phyloP scores from a whole-genome alignment of 1,284 basidiomycete species.

The Cryptococcus sp. region DNA sequence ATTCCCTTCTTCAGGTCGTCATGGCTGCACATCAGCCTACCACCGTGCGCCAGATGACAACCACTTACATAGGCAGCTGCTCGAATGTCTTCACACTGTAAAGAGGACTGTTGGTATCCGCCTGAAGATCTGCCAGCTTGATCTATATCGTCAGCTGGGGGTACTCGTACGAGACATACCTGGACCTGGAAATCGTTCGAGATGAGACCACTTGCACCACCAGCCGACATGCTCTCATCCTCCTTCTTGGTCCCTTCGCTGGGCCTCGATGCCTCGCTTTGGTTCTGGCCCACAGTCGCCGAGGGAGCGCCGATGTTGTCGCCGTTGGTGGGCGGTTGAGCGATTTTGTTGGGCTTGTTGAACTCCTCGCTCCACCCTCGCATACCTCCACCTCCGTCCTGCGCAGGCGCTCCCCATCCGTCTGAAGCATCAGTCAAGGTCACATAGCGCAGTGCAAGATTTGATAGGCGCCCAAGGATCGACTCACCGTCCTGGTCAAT shows the following conservation, averaged over 20 bases:
- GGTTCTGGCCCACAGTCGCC: too few relatives aligned
- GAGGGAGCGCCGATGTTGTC: too few relatives aligned
- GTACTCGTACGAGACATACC: slow-evolving; percentile 15
- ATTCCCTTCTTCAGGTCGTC: slow-evolving; percentile 91
- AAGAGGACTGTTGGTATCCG: slow-evolving; percentile 89
- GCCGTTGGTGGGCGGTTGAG: too few relatives aligned
- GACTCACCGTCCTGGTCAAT: too few relatives aligned
- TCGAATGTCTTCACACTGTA: slow-evolving; percentile 94
- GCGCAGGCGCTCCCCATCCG: too few relatives aligned
- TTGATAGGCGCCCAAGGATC: too few relatives aligned
- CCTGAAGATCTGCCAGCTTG: slow-evolving; percentile 94
- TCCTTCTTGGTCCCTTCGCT: not conserved
- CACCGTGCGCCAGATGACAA: not conserved
- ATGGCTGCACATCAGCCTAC: slow-evolving; percentile 54
- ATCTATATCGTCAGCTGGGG: slow-evolving; percentile 55
- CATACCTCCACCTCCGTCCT: too few relatives aligned
- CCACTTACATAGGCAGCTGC: slow-evolving; percentile 76
- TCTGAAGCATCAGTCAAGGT: too few relatives aligned
- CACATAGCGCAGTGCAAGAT: too few relatives aligned
- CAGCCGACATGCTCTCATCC: not conserved
- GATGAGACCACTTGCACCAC: slow-evolving; percentile 24
- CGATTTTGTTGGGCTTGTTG: too few relatives aligned
- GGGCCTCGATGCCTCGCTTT: too few relatives aligned
- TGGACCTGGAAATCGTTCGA: slow-evolving; percentile 42
- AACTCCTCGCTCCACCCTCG: too few relatives aligned